A percentile compares a stretch with the other conserved stretches of the same genome.
Evolutionary conservation across 2,329 filamentous ascomycete species (phyloP).

Genomic region (Laburnicola sp.): DNA sequence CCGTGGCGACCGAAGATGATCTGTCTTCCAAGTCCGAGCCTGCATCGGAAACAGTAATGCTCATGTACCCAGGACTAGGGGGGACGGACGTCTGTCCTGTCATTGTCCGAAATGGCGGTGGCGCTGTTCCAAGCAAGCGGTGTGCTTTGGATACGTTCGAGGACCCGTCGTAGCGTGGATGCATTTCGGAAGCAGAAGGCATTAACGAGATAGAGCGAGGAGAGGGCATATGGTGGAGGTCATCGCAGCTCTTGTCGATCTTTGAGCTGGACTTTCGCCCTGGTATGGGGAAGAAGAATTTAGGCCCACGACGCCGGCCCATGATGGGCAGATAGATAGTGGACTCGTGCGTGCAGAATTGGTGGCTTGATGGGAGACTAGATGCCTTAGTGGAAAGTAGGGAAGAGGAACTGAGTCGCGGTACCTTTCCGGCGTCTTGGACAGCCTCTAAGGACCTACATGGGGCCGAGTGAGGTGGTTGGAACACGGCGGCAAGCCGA

Average conservation of each 20-base stretch:
- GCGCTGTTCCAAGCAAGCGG: conserved; percentile 42
- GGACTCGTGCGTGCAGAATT: conserved; percentile 15
- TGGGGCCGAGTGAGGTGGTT: not conserved
- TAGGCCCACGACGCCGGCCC: conserved; percentile 33
- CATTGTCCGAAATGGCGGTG: conserved; percentile 30
- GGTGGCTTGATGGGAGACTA: conserved; percentile 30
- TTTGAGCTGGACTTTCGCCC: conserved; percentile 33
- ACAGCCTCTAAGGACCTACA: conserved; percentile 8
- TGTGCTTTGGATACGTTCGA: conserved; percentile 36
- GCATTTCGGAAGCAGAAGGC: conserved; percentile 26
- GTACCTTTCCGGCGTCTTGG: conserved; percentile 13
- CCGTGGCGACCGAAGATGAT: conserved; percentile 23
- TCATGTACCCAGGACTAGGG: conserved; percentile 37
- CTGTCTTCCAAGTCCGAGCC: conserved; percentile 31
- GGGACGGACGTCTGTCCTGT: conserved; percentile 28
- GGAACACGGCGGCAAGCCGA: conserved; percentile 7
- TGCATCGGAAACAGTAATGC: conserved; percentile 37
- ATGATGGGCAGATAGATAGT: conserved; percentile 26
- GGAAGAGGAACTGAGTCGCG: conserved; percentile 31
- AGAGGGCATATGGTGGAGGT: conserved; percentile 1
- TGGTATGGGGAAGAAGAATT: conserved; percentile 46
- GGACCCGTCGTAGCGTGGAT: conserved; percentile 20
- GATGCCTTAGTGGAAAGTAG: conserved; percentile 30
- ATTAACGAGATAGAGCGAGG: conserved; percentile 4
- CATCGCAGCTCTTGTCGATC: conserved; percentile 24